Percentiles rank a stretch among this genome's conserved stretches.
phyloP scores from a whole-genome alignment of 768 basidiomycete species.

The Phylloporus scabripes region DNA sequence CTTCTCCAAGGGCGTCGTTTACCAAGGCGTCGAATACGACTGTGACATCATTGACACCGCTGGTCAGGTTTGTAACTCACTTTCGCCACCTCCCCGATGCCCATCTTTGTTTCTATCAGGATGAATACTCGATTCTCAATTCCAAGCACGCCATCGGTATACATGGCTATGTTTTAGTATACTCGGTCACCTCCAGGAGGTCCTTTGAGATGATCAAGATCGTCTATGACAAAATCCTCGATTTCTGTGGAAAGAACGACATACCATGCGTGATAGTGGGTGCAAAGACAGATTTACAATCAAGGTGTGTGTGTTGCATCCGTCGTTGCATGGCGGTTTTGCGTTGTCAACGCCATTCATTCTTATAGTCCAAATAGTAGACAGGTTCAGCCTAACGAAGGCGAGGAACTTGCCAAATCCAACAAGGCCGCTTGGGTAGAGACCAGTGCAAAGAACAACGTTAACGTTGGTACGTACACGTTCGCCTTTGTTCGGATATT shows the following conservation, averaged over 20 bases:
- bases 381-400: conserved; percentile 72
- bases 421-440: conserved; percentile 80
- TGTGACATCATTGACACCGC: conserved; percentile 98
- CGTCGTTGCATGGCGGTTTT: conserved; percentile 8
- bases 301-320: conserved; percentile 48
- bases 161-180: conserved; percentile 95
- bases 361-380: conserved; percentile 43
- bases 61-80: conserved; percentile 65
- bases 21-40: conserved; percentile 88
- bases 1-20: conserved; percentile 76
- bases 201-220: conserved; percentile 95
- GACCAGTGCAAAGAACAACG: conserved; percentile 81
- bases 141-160: conserved; percentile 94
- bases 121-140: conserved; percentile 93
- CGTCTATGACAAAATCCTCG: conserved; percentile 88
- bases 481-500: not conserved
- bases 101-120: conserved; percentile 35
- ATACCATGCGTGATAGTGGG: conserved; percentile 95
- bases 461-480: conserved; percentile 77
- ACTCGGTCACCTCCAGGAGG: conserved; percentile 82
- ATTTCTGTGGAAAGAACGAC: conserved; percentile 76
- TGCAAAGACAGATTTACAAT: conserved; percentile 79
- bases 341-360: conserved; percentile 12
- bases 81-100: conserved; percentile 1
- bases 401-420: conserved; percentile 63